Evolutionary conservation across 768 basidiomycete genomes (phyloP), one percentile per base, ranked within the genome.

Genomic region (Phanerochaete carnosa): DNA sequence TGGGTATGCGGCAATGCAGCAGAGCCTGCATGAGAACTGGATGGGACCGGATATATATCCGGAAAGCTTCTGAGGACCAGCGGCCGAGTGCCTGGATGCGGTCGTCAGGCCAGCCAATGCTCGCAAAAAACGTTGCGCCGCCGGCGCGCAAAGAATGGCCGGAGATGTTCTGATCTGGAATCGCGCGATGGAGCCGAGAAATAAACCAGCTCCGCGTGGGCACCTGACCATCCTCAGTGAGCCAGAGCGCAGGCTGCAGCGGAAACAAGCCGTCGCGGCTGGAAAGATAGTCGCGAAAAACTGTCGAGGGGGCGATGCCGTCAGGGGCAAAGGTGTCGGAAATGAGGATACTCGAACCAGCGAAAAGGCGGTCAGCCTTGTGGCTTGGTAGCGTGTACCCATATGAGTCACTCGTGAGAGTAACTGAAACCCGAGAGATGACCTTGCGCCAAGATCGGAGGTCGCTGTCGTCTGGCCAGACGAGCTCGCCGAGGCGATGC

Each of bases 111-210:
- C 68, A 63, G 0, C 78, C 76, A 0, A 59, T 29, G 19, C 64
- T 61, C 0, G 80, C 79, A 2, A 77, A 66, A 11, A 53, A 65
- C 3, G 79, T 82, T 0, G 79, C 77, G 6, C 79, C 77, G 0
- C 80, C 78, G 8, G 78, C 67, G 19, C 74, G 75, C 57, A 79
- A 47, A 1, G 75, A 79, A 39, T 79, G 76, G 3, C 77, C 78
- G 0, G 65, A 65, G 16, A 73, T 59, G 35, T 58, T 28, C 11
- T 8, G 45, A 16, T n/a, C n/a, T n/a, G n/a, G 65, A 43, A 77
- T n/a, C n/a, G n/a, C 58, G 0, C 12, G 6, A 1, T 59, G 66
- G 0, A 81, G 59, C 2, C 72, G 68, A 0, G 13, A 7, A 0
- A 72, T 64, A 63, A 79, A 79, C 74, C 77, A 81, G 0, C 59